A percentile compares a stretch with the other conserved stretches of the same genome.
phyloP scores from a whole-genome alignment of 345 rosid genomes.

The Gossypium mustelinum region DNA sequence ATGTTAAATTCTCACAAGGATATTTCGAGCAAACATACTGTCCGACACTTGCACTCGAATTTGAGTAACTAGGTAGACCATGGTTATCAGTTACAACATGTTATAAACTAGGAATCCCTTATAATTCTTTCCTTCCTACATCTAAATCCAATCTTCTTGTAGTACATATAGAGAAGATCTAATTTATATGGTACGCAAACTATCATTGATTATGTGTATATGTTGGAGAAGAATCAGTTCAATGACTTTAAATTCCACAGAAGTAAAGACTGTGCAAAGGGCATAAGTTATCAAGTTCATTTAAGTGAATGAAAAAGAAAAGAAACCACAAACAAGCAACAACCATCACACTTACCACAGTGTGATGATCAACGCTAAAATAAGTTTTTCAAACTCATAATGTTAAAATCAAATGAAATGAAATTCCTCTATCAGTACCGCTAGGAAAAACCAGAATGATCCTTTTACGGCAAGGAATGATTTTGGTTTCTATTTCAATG shows the following conservation, averaged over 20 bases:
- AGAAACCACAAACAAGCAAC: background rate
- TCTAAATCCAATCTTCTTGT: background rate
- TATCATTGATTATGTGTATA: background rate
- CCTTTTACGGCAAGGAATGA: background rate
- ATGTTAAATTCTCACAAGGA: too few relatives aligned
- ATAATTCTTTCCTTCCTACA: background rate
- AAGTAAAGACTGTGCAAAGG: too few relatives aligned
- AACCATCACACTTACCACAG: too few relatives aligned
- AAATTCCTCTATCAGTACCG: background rate
- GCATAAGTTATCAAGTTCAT: background rate
- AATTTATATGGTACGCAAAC: background rate
- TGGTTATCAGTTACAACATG: too few relatives aligned
- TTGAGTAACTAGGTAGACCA: too few relatives aligned
- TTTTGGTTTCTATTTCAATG: background rate
- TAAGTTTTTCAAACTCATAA: background rate
- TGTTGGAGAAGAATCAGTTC: background rate
- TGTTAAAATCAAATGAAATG: constrained; percentile 1
- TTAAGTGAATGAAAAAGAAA: background rate
- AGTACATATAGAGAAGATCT: background rate
- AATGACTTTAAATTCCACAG: background rate
- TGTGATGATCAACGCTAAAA: background rate
- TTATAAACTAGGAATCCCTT: too few relatives aligned
- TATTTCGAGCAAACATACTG: too few relatives aligned
- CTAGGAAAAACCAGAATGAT: background rate
- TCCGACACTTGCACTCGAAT: too few relatives aligned